Base-by-base conservation (phyloP, 371 early-diverging fungal genomes). In the Mortierella sp. region DNA sequence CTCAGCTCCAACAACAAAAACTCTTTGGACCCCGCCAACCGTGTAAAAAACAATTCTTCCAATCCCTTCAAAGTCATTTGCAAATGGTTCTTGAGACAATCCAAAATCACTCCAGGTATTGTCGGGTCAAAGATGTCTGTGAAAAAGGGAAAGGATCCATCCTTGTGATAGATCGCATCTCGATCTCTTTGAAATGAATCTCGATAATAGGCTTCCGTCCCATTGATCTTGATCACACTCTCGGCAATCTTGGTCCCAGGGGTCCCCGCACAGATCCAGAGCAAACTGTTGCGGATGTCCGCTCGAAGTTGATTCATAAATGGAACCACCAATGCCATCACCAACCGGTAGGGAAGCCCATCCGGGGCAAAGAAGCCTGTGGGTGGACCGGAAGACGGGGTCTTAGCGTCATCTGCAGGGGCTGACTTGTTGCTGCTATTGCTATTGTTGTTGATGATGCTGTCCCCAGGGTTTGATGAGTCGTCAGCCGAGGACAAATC, bases 271-370 rank as follows among this genome's bases (percentile, higher is more conserved):
- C 73, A 63, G 12, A 63, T 19, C 64, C 53, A 57, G 19, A 63
- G 52, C 7, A 72, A 4, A 9, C 43, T 19, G 26, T 62, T 57
- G 12, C 66, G 66, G 46, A 66, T 56, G 26, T 62, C 66, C 28
- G 60, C 51, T 12, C 52, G 60, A 19, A 62, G 7, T 23, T 61
- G 62, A 3, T 26, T 25, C 30, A 72, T 50, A 56, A 61, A 14
- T 7, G 72, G 66, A 14, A 57, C 47, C n/a, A 66, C 23, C 4
- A 72, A 51, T 4, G 9, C 37, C 37, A 9, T 5, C 5, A 37
- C 37, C 3, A 37, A 5, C 9, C 37, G 37, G 37, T 37, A 37
- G 37, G 37, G 37, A 9, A 37, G 37, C 9, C 37, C 37, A 37
- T 37, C 37, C 9, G 37, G 9, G 3, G 37, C 37, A 37, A 37